Percentiles rank a stretch among this genome's conserved stretches.
Evolutionary conservation across 177 flowering plant genomes (phyloP).

Genomic region (Vitis hybrid): DNA sequence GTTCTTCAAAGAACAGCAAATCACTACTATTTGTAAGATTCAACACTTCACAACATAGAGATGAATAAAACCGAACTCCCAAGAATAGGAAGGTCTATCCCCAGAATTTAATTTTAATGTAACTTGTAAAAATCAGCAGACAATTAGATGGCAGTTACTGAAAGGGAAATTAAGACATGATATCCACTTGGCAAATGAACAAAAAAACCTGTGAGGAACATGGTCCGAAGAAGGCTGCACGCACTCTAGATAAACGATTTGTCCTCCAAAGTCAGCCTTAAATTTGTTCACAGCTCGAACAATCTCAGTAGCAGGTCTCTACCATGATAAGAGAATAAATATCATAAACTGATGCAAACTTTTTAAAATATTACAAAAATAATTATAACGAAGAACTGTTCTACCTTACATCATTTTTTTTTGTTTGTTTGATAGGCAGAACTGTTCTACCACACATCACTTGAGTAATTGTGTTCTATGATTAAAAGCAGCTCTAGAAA

Average conservation of each 20-base stretch:
- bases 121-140: not conserved
- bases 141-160: not conserved
- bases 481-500: no score
- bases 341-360: not conserved
- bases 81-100: no score
- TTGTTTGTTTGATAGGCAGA: no score
- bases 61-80: no score
- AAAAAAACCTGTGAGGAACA: slow-evolving; percentile 82
- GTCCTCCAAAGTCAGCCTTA: slow-evolving; percentile 95
- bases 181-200: not conserved
- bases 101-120: no score
- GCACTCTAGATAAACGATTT: slow-evolving; percentile 83
- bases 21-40: no score
- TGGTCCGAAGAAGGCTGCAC: slow-evolving; percentile 96
- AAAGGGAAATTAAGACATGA: not conserved
- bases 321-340: slow-evolving; percentile 13
- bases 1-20: no score
- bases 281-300: slow-evolving; percentile 88
- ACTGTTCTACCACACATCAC: no score
- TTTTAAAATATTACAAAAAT: not conserved
- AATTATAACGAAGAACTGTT: not conserved
- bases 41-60: no score
- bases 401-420: not conserved
- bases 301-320: slow-evolving; percentile 89
- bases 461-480: no score